phyloP scores from a whole-genome alignment of 495 filamentous ascomycete species.

The Thermochaetoides thermophila region DNA sequence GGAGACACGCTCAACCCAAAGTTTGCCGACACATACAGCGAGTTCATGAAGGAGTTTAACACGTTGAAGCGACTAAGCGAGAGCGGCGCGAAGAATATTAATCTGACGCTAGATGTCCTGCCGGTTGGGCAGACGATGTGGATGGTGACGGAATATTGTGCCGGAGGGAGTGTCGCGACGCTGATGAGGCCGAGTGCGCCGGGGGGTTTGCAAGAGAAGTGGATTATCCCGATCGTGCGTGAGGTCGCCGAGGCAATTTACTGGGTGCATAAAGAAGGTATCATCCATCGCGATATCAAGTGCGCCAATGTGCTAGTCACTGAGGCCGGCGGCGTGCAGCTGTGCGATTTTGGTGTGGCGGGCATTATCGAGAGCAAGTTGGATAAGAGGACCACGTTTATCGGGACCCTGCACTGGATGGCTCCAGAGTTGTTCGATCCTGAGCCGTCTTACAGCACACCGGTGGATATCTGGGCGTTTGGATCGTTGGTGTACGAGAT shows the following conservation, averaged over 20 bases:
- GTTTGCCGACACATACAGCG: slow-evolving; percentile 65
- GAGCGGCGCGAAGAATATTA: slow-evolving; percentile 76
- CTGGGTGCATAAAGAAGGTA: slow-evolving; percentile 78
- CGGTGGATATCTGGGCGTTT: slow-evolving; percentile 93
- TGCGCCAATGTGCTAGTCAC: slow-evolving; percentile 85
- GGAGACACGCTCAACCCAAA: slow-evolving; percentile 60
- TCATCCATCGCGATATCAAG: slow-evolving; percentile 95
- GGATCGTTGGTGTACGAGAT: slow-evolving; percentile 85
- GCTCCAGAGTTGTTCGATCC: slow-evolving; percentile 68
- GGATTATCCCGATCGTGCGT: slow-evolving; percentile 75
- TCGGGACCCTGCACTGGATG: slow-evolving; percentile 96
- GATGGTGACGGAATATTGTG: slow-evolving; percentile 93
- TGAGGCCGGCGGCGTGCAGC: slow-evolving; percentile 71
- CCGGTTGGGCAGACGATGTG: slow-evolving; percentile 79
- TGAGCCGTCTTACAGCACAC: slow-evolving; percentile 41
- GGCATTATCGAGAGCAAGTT: slow-evolving; percentile 68
- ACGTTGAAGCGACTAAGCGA: slow-evolving; percentile 75
- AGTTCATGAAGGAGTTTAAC: slow-evolving; percentile 78
- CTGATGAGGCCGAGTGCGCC: slow-evolving; percentile 52
- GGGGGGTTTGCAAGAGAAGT: slow-evolving; percentile 70
- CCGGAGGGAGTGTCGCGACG: slow-evolving; percentile 87
- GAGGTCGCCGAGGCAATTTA: slow-evolving; percentile 74
- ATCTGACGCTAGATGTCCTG: slow-evolving; percentile 74
- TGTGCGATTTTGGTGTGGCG: slow-evolving; percentile 94
- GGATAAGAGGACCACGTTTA: slow-evolving; percentile 82